Percentiles rank a stretch among this genome's conserved stretches.
These are phyloP conservation scores for Cicer chorassanicum DNA, from an alignment of 306 rosid genomes.

Conservation along the genomic window DNA sequence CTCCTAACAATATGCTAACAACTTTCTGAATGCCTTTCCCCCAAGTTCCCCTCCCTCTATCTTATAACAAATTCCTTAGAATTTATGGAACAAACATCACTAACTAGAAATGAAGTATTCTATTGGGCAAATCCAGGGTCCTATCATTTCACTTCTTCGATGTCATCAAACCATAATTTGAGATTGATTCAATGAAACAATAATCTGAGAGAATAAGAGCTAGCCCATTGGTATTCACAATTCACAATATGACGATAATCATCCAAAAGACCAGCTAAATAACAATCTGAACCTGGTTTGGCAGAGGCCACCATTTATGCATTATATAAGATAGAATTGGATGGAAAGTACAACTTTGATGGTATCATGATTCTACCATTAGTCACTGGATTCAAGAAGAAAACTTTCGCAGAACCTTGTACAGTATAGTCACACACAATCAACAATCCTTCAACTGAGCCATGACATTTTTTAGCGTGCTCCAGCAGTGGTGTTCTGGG, in stretches of 20 bases:
- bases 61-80: no score
- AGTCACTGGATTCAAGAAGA: constrained; percentile 14
- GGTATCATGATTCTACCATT: not conserved
- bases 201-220: not conserved
- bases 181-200: constrained; percentile 26
- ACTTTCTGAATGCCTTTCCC: no score
- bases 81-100: no score
- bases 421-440: not conserved
- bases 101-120: no score
- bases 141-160: not conserved
- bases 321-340: not conserved
- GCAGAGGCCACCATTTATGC: constrained; percentile 11
- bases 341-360: not conserved
- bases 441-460: not conserved
- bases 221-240: no score
- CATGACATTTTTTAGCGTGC: not conserved
- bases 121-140: no score
- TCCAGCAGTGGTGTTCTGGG: not conserved
- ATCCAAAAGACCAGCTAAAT: not conserved
- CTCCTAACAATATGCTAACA: no score
- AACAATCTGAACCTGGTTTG: not conserved
- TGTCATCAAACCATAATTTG: constrained; percentile 1
- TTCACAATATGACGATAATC: not conserved
- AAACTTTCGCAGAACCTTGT: not conserved
- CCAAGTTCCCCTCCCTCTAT: no score